phyloP scores from a whole-genome alignment of 495 filamentous ascomycete genomes.

The Polyplosphaeria fusca region DNA sequence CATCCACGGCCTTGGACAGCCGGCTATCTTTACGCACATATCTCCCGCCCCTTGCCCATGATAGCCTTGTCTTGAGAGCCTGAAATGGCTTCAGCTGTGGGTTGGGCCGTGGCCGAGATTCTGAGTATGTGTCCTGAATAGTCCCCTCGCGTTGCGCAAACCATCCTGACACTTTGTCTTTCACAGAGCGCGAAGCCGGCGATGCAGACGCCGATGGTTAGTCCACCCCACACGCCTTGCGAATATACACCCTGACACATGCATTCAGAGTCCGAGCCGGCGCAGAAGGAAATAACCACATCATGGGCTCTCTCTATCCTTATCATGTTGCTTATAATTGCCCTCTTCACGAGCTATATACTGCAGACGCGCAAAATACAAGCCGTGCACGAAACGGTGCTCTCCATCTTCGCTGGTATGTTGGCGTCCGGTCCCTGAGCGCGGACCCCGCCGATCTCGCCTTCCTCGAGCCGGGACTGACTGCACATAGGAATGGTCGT shows the following conservation, averaged over 20 bases:
- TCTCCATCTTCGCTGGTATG: slow-evolving; percentile 95
- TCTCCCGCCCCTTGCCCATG: slow-evolving; percentile 22
- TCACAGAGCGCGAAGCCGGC: slow-evolving; percentile 38
- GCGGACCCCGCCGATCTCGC: not conserved
- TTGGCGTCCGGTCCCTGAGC: no score
- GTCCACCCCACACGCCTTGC: slow-evolving; percentile 7
- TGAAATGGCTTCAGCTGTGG: slow-evolving; percentile 43
- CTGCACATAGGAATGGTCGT: slow-evolving; percentile 78
- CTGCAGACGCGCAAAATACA: slow-evolving; percentile 93
- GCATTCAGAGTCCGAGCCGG: slow-evolving; percentile 51
- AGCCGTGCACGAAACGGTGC: slow-evolving; percentile 94
- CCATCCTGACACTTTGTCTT: slow-evolving; percentile 30
- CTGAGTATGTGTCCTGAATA: slow-evolving; percentile 35
- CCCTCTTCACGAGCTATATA: slow-evolving; percentile 95
- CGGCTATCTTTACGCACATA: not conserved
- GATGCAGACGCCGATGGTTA: slow-evolving; percentile 42
- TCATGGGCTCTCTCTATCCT: slow-evolving; percentile 97
- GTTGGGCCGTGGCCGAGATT: slow-evolving; percentile 42
- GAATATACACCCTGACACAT: slow-evolving; percentile 16
- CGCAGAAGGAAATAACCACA: slow-evolving; percentile 83
- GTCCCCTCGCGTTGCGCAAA: not conserved
- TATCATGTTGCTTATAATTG: slow-evolving; percentile 85
- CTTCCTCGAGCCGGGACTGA: slow-evolving; percentile 11
- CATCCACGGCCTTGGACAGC: no score
- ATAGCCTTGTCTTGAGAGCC: slow-evolving; percentile 17